Evolutionary conservation across 2,329 filamentous ascomycete genomes (phyloP).

Genomic region (Didymella glomerata): DNA sequence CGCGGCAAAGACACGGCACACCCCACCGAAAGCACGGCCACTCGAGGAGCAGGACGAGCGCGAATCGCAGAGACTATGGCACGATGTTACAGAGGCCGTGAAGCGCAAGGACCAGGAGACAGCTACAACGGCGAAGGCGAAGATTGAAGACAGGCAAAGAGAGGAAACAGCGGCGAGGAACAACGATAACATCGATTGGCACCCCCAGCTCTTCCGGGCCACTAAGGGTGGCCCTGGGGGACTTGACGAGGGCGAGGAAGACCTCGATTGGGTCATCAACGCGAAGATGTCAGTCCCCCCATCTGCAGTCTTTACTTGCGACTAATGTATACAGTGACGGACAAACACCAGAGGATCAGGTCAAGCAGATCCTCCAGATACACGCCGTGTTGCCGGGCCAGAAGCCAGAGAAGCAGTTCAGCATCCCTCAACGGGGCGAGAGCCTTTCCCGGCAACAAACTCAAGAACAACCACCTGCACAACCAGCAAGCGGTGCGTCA

Average conservation of each 20-base stretch:
- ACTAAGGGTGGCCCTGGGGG: conserved; percentile 76
- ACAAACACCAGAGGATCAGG: conserved; percentile 71
- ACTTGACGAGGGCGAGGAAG: conserved; percentile 82
- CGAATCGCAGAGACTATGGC: conserved; percentile 90
- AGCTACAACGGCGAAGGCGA: conserved; percentile 95
- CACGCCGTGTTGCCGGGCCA: conserved; percentile 86
- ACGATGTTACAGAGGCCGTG: conserved; percentile 80
- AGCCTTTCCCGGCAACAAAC: conserved; percentile 27
- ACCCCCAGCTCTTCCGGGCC: conserved; percentile 81
- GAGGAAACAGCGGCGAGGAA: conserved; percentile 83
- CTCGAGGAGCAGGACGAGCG: conserved; percentile 86
- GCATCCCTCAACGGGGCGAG: conserved; percentile 62
- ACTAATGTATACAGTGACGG: conserved; percentile 56
- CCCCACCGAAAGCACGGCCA: conserved; percentile 75
- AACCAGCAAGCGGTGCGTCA: conserved; percentile 19
- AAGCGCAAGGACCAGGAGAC: conserved; percentile 84
- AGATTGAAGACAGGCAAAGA: conserved; percentile 90
- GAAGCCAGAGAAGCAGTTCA: conserved; percentile 62
- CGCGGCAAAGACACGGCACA: conserved; percentile 78
- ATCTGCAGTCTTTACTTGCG: no score
- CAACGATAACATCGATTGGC: conserved; percentile 85
- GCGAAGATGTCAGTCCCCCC: conserved; percentile 73
- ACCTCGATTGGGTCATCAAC: conserved; percentile 94
- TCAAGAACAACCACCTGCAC: conserved; percentile 12
- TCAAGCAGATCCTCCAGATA: conserved; percentile 84